phyloP scores from a whole-genome alignment of 345 rosid genomes.

The Hevea brasiliensis region DNA sequence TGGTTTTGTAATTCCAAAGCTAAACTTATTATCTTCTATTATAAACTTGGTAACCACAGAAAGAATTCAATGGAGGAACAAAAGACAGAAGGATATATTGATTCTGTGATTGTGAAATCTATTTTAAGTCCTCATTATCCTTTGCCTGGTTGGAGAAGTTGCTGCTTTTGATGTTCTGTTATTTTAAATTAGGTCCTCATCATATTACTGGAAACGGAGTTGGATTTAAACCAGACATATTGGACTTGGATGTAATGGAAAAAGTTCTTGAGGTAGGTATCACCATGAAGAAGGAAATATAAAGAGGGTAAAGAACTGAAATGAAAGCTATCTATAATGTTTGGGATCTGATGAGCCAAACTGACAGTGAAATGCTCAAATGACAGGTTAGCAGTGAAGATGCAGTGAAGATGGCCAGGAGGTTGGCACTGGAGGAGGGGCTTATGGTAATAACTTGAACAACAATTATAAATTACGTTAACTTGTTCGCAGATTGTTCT shows the following conservation, averaged over 20 bases:
- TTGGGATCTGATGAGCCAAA: slow-evolving; percentile 10
- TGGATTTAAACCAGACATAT: slow-evolving; percentile 92
- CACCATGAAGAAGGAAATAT: not conserved
- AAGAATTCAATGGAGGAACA: not conserved
- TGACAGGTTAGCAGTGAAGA: slow-evolving; percentile 86
- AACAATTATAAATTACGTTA: not conserved
- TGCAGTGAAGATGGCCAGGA: slow-evolving; percentile 89
- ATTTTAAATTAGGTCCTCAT: slow-evolving; percentile 75
- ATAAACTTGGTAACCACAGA: not conserved
- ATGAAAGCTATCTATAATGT: not conserved
- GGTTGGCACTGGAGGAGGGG: slow-evolving; percentile 91
- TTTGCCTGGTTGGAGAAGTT: not conserved
- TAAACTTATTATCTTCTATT: not conserved
- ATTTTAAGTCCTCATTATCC: not conserved
- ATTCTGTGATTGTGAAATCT: not conserved
- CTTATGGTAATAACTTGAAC: slow-evolving; percentile 62
- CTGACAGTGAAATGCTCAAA: slow-evolving; percentile 7
- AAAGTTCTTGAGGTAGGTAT: slow-evolving; percentile 73
- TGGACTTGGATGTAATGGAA: slow-evolving; percentile 95
- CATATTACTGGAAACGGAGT: slow-evolving; percentile 93
- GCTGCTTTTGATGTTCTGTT: slow-evolving; percentile 3
- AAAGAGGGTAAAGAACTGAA: not conserved
- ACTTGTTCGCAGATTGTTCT: not conserved
- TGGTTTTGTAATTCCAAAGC: slow-evolving; percentile 1
- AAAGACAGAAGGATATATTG: not conserved